Evolutionary conservation across 1,284 basidiomycete genomes (phyloP).

Genomic region (Ceratobasidium sp.): DNA sequence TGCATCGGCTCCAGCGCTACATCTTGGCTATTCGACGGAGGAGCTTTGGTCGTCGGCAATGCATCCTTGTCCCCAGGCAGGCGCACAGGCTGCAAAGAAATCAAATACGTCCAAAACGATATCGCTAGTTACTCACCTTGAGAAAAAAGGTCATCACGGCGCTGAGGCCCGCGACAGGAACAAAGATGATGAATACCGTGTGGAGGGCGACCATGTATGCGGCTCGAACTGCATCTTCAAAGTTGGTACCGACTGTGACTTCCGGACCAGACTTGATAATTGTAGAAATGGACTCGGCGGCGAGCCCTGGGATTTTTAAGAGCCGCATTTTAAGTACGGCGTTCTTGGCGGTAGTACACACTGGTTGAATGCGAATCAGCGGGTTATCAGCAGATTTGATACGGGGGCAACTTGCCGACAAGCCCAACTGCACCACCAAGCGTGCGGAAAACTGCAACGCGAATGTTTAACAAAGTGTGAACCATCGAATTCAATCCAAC

Average conservation of each 20-base stretch:
- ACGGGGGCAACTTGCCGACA: slow-evolving; percentile 23
- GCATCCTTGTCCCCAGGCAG: slow-evolving; percentile 40
- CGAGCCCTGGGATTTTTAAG: slow-evolving; percentile 23
- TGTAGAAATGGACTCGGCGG: slow-evolving; percentile 13
- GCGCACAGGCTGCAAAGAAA: slow-evolving; percentile 21
- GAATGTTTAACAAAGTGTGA: neutral
- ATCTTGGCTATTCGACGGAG: slow-evolving; percentile 18
- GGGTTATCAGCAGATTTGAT: too few relatives aligned
- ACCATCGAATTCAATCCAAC: neutral
- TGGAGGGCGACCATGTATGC: slow-evolving; percentile 36
- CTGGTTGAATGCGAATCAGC: neutral
- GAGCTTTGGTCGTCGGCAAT: slow-evolving; percentile 15
- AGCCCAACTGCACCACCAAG: slow-evolving; percentile 42
- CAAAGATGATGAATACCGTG: slow-evolving; percentile 35
- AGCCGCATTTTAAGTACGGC: slow-evolving; percentile 37
- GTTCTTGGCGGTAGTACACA: slow-evolving; percentile 40
- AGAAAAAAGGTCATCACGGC: slow-evolving; percentile 31
- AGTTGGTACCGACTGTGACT: neutral
- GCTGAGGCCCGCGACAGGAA: slow-evolving; percentile 41
- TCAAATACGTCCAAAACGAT: neutral
- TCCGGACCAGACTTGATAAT: slow-evolving; percentile 43
- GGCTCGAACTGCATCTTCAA: slow-evolving; percentile 11
- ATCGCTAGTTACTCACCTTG: slow-evolving; percentile 18
- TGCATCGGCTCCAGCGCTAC: slow-evolving; percentile 8
- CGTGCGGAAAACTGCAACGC: slow-evolving; percentile 32